Evolutionary conservation across 257 asterid species (phyloP).

Genomic region (Jacaranda copaia): DNA sequence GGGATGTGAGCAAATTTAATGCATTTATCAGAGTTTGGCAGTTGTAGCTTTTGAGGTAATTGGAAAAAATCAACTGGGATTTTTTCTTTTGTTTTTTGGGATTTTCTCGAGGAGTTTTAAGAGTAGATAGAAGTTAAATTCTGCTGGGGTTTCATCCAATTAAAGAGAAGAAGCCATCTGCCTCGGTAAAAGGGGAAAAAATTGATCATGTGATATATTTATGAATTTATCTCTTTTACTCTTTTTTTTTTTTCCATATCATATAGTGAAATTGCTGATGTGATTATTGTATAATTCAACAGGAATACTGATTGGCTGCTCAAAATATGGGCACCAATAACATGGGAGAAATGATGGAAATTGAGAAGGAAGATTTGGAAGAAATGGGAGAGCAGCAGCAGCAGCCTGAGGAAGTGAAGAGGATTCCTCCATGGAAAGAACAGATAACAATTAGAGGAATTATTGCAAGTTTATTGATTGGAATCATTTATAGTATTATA

Average conservation of each 20-base stretch:
- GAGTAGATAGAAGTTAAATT: background rate
- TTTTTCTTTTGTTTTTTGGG: background rate
- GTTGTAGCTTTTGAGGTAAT: background rate
- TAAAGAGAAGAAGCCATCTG: background rate
- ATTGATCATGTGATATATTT: background rate
- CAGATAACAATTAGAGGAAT: slow-evolving; percentile 64
- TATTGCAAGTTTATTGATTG: slow-evolving; percentile 60
- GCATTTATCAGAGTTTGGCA: background rate
- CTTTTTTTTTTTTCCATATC: background rate
- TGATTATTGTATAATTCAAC: background rate
- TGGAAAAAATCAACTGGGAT: background rate
- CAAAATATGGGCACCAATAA: slow-evolving; percentile 26
- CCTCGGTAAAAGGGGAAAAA: background rate
- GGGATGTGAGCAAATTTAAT: background rate
- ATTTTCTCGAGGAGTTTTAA: background rate
- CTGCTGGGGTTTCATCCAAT: background rate
- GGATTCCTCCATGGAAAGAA: slow-evolving; percentile 64
- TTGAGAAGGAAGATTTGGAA: slow-evolving; percentile 31
- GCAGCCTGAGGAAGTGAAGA: slow-evolving; percentile 34
- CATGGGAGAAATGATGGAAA: slow-evolving; percentile 30
- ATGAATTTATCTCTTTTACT: background rate
- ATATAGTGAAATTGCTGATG: background rate
- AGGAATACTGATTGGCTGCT: background rate
- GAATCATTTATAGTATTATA: slow-evolving; percentile 61
- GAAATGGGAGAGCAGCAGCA: slow-evolving; percentile 19